A percentile compares a stretch with the other conserved stretches of the same genome.
Conservation (phyloP, 371 early-diverging fungal species). For the Scutellospora calospora region DNA sequence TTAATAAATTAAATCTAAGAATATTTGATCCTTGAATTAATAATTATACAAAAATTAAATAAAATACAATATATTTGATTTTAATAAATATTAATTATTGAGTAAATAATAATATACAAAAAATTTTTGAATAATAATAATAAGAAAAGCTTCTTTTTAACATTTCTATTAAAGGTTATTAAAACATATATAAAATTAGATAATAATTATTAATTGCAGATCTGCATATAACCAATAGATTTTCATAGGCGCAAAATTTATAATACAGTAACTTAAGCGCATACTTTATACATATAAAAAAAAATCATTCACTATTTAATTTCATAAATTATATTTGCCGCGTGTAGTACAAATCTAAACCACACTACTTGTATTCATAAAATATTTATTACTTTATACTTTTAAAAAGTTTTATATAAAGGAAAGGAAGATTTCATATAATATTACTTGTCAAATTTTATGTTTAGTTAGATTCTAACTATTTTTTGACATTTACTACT, state of each 20-base stretch:
- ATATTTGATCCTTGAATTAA: too few species aligned
- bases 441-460: background rate
- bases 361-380: background rate
- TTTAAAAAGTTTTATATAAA: background rate
- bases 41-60: too few species aligned
- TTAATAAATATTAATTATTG: too few species aligned
- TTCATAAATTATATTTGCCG: background rate
- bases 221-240: background rate
- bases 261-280: background rate
- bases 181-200: too few species aligned
- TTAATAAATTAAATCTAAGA: too few species aligned
- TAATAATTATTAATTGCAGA: background rate
- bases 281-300: background rate
- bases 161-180: too few species aligned
- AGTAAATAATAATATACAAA: too few species aligned
- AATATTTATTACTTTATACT: background rate
- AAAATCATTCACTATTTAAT: background rate
- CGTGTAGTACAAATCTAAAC: background rate
- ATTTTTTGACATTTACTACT: background rate
- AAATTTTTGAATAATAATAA: too few species aligned
- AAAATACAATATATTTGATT: too few species aligned
- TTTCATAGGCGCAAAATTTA: background rate
- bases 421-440: background rate
- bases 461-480: background rate
- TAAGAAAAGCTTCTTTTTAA: too few species aligned